Evolutionary conservation across 352 stramenopile genomes (phyloP).

Genomic region (Phytophthora macrochlamydospora): DNA sequence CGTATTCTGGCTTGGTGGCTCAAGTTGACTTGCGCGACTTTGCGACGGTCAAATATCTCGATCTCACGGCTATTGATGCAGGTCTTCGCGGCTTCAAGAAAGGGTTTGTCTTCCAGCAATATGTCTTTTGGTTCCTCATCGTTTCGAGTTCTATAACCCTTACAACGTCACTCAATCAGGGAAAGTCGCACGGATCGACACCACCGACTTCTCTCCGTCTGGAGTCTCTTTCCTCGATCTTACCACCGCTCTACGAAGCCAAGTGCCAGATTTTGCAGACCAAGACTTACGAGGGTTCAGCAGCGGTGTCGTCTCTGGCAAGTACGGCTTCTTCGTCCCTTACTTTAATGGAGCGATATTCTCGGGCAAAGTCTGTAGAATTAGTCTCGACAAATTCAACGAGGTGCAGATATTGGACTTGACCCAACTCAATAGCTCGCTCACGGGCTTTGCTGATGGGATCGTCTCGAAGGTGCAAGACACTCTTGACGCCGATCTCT

Average conservation of each 20-base stretch:
- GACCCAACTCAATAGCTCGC: conserved; percentile 41
- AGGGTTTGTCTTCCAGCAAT: conserved; percentile 80
- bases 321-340: conserved; percentile 83
- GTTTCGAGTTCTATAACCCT: conserved; percentile 34
- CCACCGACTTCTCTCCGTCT: conserved; percentile 53
- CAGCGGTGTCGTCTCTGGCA: conserved; percentile 68
- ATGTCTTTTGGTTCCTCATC: conserved; percentile 72
- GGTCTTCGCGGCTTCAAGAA: conserved; percentile 69
- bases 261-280: conserved; percentile 72
- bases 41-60: conserved; percentile 46
- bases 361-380: conserved; percentile 76
- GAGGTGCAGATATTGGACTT: conserved; percentile 81
- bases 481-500: conserved; percentile 56
- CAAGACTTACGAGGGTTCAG: conserved; percentile 68
- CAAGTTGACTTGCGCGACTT: conserved; percentile 74
- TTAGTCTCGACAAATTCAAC: conserved; percentile 81
- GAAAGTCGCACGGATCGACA: conserved; percentile 78
- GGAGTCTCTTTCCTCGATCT: conserved; percentile 68
- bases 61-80: conserved; percentile 53
- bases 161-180: conserved; percentile 40
- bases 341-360: conserved; percentile 73
- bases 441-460: conserved; percentile 59
- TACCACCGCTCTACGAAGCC: conserved; percentile 51
- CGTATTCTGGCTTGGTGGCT: conserved; percentile 68
- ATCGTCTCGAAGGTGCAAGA: conserved; percentile 59